Conservation (phyloP, 2,329 filamentous ascomycete species). For the Fusarium sp. region DNA sequence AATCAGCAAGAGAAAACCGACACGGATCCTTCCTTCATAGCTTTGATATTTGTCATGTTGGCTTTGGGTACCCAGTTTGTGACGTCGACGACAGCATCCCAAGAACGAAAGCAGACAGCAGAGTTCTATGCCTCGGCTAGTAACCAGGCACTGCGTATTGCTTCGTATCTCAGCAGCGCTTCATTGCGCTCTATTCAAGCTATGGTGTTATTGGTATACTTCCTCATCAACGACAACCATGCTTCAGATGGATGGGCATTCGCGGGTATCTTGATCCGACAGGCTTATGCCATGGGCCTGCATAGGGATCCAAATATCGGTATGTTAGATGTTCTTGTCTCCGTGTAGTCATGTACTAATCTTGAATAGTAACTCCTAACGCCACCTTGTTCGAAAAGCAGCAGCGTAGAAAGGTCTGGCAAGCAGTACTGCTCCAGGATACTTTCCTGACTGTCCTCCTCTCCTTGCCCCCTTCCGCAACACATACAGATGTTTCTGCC, state of each 20-base stretch:
- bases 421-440: slow-evolving; percentile 83
- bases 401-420: slow-evolving; percentile 83
- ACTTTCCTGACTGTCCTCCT: slow-evolving; percentile 84
- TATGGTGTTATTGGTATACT: slow-evolving; percentile 85
- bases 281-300: slow-evolving; percentile 85
- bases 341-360: slow-evolving; percentile 40
- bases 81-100: slow-evolving; percentile 64
- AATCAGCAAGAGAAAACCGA: slow-evolving; percentile 67
- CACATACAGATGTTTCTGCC: slow-evolving; percentile 82
- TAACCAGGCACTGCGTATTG: slow-evolving; percentile 81
- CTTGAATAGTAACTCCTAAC: slow-evolving; percentile 68
- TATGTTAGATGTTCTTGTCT: slow-evolving; percentile 47
- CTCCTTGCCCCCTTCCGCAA: slow-evolving; percentile 81
- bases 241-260: slow-evolving; percentile 87
- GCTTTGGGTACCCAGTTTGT: slow-evolving; percentile 85
- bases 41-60: slow-evolving; percentile 81
- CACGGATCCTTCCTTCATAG: slow-evolving; percentile 77
- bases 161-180: slow-evolving; percentile 81
- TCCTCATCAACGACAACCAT: slow-evolving; percentile 88
- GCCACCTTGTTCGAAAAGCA: slow-evolving; percentile 81
- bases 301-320: slow-evolving; percentile 83
- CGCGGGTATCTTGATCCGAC: slow-evolving; percentile 80
- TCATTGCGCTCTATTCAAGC: slow-evolving; percentile 80
- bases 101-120: slow-evolving; percentile 78
- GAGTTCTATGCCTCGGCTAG: slow-evolving; percentile 86